Base-by-base conservation (phyloP, 1,284 basidiomycete genomes). In the Microbotryum violaceum region DNA sequence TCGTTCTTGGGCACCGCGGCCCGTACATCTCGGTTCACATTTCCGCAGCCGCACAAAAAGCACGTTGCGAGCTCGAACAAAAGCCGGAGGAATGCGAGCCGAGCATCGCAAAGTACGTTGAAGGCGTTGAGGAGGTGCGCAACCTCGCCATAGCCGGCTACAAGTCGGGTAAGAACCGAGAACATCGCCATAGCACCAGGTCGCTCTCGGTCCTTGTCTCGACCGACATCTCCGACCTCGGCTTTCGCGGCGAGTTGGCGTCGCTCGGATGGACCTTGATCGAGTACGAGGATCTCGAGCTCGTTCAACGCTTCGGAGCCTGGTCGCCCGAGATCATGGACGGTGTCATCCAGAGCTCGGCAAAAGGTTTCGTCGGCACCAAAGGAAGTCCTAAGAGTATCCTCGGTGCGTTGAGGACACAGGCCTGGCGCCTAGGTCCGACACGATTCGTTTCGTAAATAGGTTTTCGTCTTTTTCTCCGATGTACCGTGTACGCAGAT, bases 21-120 rank as follows among this genome's bases (percentile, higher is more conserved):
- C 62, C 57, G 20, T 68, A 56, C 62, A 52, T 68, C 51, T 62
- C 62, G 0, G 67, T 66, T 20, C 64, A 68, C 60, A 66, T 68
- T 29, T 66, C 64, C 16, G 60, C 51, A 20, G 47, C 21, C 6
- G 61, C 65, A 18, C 60, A 54, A 12, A 49, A 48, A 23, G 46
- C 46, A 53, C 60, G 61, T 31, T 67, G 65, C 58, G 50, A 45
- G 6, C 60, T 62, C 23, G 53, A 61, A 16, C 18, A 59, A 46
- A 37, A 60, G 37, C 49, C 54, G 31, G 58, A 51, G 23, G 37
- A 50, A 2, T 68, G 64, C 62, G 53, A 48, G 27, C 49, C 49
- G 33, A 37, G 49, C 44, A 49, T 67, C 27, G 27, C 42, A 23
- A 31, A 57, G 16, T 68, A 66, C 67, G 44, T 59, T 25, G 60